Conservation (phyloP, 495 filamentous ascomycete genomes). For the Letharia columbiana region DNA sequence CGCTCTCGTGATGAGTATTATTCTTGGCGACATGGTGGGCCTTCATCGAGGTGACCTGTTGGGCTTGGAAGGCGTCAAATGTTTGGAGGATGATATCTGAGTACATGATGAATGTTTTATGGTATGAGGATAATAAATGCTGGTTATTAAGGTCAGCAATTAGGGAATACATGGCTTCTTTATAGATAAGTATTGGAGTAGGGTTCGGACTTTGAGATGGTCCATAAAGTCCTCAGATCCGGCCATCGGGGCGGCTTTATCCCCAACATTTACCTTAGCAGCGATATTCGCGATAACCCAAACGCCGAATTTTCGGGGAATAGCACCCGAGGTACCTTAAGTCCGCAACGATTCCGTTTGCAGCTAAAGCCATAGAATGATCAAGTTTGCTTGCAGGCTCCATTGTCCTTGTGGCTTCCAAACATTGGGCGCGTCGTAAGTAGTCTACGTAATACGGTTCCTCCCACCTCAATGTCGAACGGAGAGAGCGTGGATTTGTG, state of each 20-base stretch:
- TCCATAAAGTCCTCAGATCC: constrained; percentile 7
- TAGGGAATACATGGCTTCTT: background rate
- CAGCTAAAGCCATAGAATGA: background rate
- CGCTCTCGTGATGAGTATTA: constrained; percentile 4
- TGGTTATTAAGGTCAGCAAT: background rate
- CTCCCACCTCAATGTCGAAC: too few species aligned
- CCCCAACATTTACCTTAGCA: background rate
- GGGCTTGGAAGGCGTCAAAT: constrained; percentile 19
- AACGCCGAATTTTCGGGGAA: background rate
- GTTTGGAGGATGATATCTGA: constrained; percentile 25
- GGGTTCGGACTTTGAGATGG: constrained; percentile 13
- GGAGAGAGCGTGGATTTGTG: too few species aligned
- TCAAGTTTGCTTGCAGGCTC: background rate
- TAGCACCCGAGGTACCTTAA: background rate
- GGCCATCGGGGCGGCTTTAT: constrained; percentile 8
- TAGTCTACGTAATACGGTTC: too few species aligned
- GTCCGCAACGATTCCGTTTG: background rate
- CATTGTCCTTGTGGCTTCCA: background rate
- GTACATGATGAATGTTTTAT: constrained; percentile 16
- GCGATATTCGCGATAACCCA: background rate
- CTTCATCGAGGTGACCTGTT: constrained; percentile 4
- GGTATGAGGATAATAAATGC: background rate
- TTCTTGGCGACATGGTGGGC: constrained; percentile 9
- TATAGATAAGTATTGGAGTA: background rate
- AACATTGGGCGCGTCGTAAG: too few species aligned